Evolutionary conservation across 2,329 filamentous ascomycete species (phyloP).

Genomic region (Cryphonectria carpinicola): DNA sequence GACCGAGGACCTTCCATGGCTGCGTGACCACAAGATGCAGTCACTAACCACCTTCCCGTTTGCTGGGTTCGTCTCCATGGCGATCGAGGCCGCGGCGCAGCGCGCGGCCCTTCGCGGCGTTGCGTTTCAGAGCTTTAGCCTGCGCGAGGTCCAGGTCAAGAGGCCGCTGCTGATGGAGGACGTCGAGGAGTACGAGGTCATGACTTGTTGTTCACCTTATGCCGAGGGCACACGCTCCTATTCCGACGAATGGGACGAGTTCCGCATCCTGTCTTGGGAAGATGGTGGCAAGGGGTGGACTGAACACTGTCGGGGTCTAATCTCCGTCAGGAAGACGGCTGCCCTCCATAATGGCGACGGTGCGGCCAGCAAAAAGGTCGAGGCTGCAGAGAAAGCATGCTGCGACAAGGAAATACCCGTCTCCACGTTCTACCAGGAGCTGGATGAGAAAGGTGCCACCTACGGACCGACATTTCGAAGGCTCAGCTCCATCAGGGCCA

Average conservation of each 20-base stretch:
- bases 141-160: conserved; percentile 36
- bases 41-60: conserved; percentile 47
- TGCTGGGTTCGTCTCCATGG: conserved; percentile 48
- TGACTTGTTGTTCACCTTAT: conserved; percentile 32
- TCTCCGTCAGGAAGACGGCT: conserved; percentile 25
- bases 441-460: conserved; percentile 26
- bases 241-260: conserved; percentile 35
- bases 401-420: conserved; percentile 11
- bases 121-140: conserved; percentile 31
- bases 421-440: conserved; percentile 26
- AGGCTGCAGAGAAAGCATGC: conserved; percentile 19
- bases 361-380: conserved; percentile 2
- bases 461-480: conserved; percentile 28
- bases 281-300: conserved; percentile 35
- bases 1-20: conserved; percentile 9
- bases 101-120: conserved; percentile 29
- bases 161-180: conserved; percentile 38
- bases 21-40: conserved; percentile 24
- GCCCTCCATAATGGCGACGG: not conserved
- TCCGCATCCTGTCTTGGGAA: conserved; percentile 38
- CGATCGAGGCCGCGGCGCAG: conserved; percentile 39
- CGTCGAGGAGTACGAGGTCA: conserved; percentile 35
- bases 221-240: conserved; percentile 29
- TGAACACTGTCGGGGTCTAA: conserved; percentile 36
- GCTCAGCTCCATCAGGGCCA: conserved; percentile 19